Evolutionary conservation across 1,284 basidiomycete species (phyloP), one percentile per base, ranked within the genome.

Genomic region (Papiliotrema laurentii): DNA sequence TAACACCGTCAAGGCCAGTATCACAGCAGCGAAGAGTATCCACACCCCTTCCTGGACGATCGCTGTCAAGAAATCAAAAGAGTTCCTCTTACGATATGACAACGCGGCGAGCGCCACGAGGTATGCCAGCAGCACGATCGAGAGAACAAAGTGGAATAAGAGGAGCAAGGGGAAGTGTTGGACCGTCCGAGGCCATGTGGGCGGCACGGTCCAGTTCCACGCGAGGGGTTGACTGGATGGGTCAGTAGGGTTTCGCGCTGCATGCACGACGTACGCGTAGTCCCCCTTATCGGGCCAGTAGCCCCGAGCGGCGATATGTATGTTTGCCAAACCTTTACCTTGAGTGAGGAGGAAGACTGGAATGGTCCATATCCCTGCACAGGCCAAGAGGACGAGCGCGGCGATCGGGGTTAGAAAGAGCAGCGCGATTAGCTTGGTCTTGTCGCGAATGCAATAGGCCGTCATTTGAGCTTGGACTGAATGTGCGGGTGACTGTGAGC

Each of bases 131-230:
- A 61, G 47, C 27, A 63, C 37, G 41, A 62, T 43, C 16, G 51
- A 46, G 22, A 58, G 30, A 43, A 61, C 50, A 22, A 65, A 53
- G 37, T 64, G 60, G 22, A 53, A 44, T 5, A 66, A 40, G 4
- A 64, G 47, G 21, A 58, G 35, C 11, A 55, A 22, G 7, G 62
- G 59, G 19, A 61, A 5, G 4, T 48, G 35, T 16, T 47, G 27
- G 26, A 59, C 43, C 11, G 53, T 49, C 5, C 30, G 24, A 10
- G 55, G 55, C 61, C 59, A 65, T 14, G 26, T 25, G 5, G 26
- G 10, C 14, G 49, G 51, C 1, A 43, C 25, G 31, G 42, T 14
- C 24, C 54, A 52, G 24, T n/a, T n/a, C n/a, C n/a, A n/a, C n/a
- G n/a, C n/a, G n/a, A n/a, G n/a, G n/a, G n/a, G n/a, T n/a, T n/a